A percentile compares a stretch with the other conserved stretches of the same genome.
These are phyloP conservation scores for Colletotrichum tanaceti DNA, from an alignment of 2,329 filamentous ascomycete genomes.

Conservation along the genomic window DNA sequence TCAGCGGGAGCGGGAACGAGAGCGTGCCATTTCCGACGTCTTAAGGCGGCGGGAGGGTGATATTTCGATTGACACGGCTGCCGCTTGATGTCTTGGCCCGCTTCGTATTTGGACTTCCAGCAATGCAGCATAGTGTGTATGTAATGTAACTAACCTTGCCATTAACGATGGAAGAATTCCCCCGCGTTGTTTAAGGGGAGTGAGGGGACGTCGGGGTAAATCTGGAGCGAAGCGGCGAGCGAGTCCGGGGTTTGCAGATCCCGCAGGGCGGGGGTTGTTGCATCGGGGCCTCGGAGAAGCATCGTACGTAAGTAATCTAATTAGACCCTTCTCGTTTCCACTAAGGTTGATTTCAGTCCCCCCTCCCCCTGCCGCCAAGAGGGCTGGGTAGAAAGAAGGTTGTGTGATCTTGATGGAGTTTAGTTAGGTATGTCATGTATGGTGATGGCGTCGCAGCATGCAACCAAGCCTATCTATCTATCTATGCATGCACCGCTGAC, in stretches of 20 bases:
- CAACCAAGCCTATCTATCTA: neutral
- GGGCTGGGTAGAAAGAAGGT: no score
- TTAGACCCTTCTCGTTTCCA: neutral
- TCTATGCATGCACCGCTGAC: no score
- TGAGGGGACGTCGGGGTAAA: slow-evolving; percentile 37
- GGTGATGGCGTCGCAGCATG: neutral
- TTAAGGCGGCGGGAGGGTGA: neutral
- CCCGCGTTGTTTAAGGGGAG: slow-evolving; percentile 18
- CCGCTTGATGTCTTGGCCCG: neutral
- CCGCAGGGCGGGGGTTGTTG: slow-evolving; percentile 27
- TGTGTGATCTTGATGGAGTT: neutral
- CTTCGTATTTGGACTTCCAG: neutral
- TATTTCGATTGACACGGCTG: slow-evolving; percentile 13
- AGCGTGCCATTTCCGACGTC: neutral
- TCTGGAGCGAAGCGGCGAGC: slow-evolving; percentile 31
- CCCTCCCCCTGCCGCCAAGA: neutral
- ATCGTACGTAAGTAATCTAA: neutral
- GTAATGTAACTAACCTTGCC: neutral
- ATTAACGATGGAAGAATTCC: slow-evolving; percentile 22
- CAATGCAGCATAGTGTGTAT: neutral
- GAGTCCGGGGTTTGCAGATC: slow-evolving; percentile 5
- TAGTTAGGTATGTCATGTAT: no score
- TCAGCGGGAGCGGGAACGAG: neutral
- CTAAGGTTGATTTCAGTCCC: no score
- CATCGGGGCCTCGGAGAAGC: neutral